Base-by-base conservation (phyloP, 2,329 filamentous ascomycete genomes). In the Trichoderma koningii region DNA sequence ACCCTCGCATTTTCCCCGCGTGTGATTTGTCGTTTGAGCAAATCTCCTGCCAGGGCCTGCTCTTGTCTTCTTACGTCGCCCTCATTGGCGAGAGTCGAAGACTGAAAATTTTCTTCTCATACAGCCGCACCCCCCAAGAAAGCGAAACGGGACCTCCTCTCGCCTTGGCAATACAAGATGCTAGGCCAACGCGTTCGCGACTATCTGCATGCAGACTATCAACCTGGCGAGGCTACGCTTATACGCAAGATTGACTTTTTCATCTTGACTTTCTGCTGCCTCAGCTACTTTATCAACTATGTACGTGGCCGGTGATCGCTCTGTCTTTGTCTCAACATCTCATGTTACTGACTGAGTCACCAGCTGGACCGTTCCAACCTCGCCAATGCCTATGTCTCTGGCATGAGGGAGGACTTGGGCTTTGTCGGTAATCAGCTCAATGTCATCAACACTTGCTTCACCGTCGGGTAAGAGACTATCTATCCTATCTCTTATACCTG, bases 211-310 rank as follows among this genome's bases (percentile, higher is more conserved):
- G 69, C 66, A 23, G 69, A 75, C 15, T 76, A 78, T 50, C 71
- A 73, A 28, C 76, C 77, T 0, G 77, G 75, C 2, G 79, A 81
- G 71, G 73, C 75, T 38, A 78, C 77, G 66, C 74, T 87, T 34
- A 76, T 88, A 6, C 80, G 78, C 47, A 87, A 85, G 75, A 84
- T 87, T 55, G 86, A 88, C 71, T 87, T 87, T 70, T 88, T 87
- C 75, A 87, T 88, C 69, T 73, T 88, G 51, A 86, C 83, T 0
- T 88, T 88, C 70, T 88, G 86, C 73, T 88, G 85, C 70, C 71
- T 88, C 56, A 82, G 79, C 68, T 85, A 85, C 70, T 81, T 85
- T 63, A 76, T 82, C 69, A 84, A 84, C 70, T 84, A 84, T 67
- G 81, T 83, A 69, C 42, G 81, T 68, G 50, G 21, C 15, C n/a